Evolutionary conservation across 148 eudicot genomes (phyloP), one percentile per base, ranked within the genome.

Genomic region (Rhododendron griersonianum): DNA sequence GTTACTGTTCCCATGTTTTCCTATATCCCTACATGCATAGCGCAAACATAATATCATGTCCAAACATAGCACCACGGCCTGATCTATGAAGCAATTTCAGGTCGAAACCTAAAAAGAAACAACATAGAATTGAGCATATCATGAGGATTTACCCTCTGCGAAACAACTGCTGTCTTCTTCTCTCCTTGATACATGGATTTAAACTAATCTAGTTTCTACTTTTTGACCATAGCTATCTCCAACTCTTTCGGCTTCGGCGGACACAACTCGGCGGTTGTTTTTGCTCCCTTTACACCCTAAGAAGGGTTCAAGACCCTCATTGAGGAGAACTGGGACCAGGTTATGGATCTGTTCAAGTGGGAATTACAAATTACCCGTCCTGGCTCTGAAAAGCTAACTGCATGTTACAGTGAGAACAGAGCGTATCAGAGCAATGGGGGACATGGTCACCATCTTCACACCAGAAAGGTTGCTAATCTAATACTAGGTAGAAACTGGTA

Each of bases 221-320:
- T 30, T 11, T 69, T 69, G 39, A 65, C 73, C 9, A 51, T 35
- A 84, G 86, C 86, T 21, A 48, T 84, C 28, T 84, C 86, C 13
- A 84, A 84, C 67, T 84, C 86, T 11, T 73, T 84, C 7, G 86
- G 86, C 48, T 84, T 84, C 23, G 86, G 86, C 4, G 86, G 86
- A 35, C 86, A 84, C 67, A 84, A 84, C 76, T 44, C 86, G 0
- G 67, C 55, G 0, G 47, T 84, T 1, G 86, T 74, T 74, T 74
- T 84, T 16, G 86, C 86, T 50, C 80, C 86, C 65, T 84, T 84
- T 37, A 35, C 80, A 23, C 69, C 86, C 21, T 84, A 84, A 84
- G 45, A 25, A 51, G 78, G 25, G 16, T 48, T 50, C 55, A 83
- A 47, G 59, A 80, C 23, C 37, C 39, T n/a, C 30, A 69, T 23